Percentiles rank a stretch among this genome's conserved stretches.
phyloP scores from a whole-genome alignment of 371 early-diverging fungal genomes.

The Mucor racemosus region DNA sequence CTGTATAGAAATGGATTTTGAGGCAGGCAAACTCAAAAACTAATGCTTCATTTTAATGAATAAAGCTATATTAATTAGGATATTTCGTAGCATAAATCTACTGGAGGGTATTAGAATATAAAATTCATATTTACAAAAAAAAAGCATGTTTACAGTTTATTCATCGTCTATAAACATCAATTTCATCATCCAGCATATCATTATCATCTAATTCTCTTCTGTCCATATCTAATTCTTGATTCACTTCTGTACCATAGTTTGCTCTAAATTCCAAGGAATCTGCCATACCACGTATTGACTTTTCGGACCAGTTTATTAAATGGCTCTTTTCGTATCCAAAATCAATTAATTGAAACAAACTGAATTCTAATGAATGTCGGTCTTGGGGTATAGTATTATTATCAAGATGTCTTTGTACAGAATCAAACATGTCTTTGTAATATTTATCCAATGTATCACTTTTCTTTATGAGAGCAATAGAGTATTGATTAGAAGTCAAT shows the following conservation, averaged over 20 bases:
- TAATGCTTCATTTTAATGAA: too few relatives aligned
- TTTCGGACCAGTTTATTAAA: background rate
- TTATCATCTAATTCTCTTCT: constrained; percentile 1
- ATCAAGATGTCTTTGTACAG: background rate
- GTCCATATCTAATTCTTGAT: background rate
- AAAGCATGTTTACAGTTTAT: background rate
- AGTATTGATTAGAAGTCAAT: background rate
- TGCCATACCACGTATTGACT: background rate
- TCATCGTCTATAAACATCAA: background rate
- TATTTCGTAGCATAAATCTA: too few relatives aligned
- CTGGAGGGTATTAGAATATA: background rate
- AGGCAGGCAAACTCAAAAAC: too few relatives aligned
- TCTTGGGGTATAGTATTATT: background rate
- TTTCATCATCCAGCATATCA: background rate
- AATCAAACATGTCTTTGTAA: background rate
- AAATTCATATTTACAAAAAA: background rate
- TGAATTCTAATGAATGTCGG: background rate
- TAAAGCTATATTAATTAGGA: too few relatives aligned
- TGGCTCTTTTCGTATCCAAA: background rate
- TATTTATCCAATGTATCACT: background rate
- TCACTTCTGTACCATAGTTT: background rate
- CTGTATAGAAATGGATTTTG: too few relatives aligned
- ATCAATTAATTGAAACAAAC: background rate
- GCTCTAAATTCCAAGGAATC: background rate
- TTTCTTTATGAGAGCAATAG: background rate